Evolutionary conservation across 1,284 basidiomycete species (phyloP).

Genomic region (Puccinia novopanici): DNA sequence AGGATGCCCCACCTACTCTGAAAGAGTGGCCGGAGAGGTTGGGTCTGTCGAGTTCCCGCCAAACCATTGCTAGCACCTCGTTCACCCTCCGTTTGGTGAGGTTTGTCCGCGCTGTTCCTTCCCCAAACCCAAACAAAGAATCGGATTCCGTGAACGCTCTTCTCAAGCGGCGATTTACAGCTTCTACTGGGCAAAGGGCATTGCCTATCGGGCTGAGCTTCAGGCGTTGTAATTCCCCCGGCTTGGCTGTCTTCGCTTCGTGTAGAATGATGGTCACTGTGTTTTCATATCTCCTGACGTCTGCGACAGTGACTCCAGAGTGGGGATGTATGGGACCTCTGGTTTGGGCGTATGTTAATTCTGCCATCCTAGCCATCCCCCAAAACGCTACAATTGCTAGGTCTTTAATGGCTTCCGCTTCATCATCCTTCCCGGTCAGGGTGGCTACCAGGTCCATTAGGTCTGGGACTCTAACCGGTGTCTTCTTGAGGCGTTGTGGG

Average conservation of each 20-base stretch:
- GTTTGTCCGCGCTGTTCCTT: neutral
- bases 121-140: neutral
- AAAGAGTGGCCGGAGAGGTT: neutral
- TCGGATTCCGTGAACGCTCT: neutral
- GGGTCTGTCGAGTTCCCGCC: neutral
- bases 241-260: neutral
- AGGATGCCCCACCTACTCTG: slow-evolving; percentile 12
- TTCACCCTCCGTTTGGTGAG: neutral
- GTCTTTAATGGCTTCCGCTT: too few species aligned
- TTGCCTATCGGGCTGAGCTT: neutral
- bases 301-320: too few species aligned
- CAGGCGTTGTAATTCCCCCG: neutral
- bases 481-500: too few species aligned
- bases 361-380: too few species aligned
- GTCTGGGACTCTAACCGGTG: too few species aligned
- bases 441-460: too few species aligned
- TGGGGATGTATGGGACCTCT: too few species aligned
- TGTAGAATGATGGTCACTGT: neutral
- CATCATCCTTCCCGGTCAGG: too few species aligned
- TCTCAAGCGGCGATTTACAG: neutral
- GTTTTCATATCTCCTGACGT: neutral
- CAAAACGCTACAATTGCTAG: neutral
- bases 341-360: too few species aligned
- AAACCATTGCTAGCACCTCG: too few species aligned
- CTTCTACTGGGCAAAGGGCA: neutral